These are phyloP conservation scores for Botrytis aclada DNA, from an alignment of 2,329 filamentous ascomycete genomes.

Conservation along the genomic window DNA sequence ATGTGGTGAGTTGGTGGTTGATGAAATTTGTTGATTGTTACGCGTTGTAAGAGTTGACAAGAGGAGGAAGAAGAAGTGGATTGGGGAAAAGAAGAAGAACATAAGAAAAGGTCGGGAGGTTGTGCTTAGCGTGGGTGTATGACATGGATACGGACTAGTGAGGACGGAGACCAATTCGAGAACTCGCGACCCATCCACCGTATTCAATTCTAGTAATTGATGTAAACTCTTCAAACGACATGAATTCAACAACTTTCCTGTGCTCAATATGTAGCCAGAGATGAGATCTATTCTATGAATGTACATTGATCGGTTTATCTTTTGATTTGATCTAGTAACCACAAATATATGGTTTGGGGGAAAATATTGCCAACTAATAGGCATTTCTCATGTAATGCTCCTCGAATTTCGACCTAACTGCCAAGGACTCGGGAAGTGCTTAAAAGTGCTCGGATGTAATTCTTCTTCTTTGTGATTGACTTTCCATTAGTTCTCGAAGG, in stretches of 20 bases:
- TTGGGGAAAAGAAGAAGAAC: slow-evolving; percentile 19
- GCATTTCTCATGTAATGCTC: slow-evolving; percentile 4
- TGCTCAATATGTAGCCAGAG: slow-evolving; percentile 59
- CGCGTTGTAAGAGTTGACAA: slow-evolving; percentile 34
- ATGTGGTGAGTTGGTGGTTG: slow-evolving; percentile 30
- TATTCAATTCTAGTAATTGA: neutral
- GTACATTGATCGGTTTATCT: slow-evolving; percentile 35
- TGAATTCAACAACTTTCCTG: slow-evolving; percentile 49
- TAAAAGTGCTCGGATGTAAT: neutral
- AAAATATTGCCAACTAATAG: slow-evolving; percentile 14
- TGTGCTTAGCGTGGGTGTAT: slow-evolving; percentile 33
- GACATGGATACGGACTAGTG: slow-evolving; percentile 16
- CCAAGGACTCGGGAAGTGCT: slow-evolving; percentile 3
- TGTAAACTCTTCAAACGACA: neutral
- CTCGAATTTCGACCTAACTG: slow-evolving; percentile 16
- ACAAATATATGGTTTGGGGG: neutral
- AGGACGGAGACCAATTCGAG: slow-evolving; percentile 18
- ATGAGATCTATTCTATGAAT: slow-evolving; percentile 42
- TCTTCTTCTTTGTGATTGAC: slow-evolving; percentile 7
- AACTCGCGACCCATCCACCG: slow-evolving; percentile 18
- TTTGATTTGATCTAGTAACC: slow-evolving; percentile 26
- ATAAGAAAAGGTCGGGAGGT: slow-evolving; percentile 17
- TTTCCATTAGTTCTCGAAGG: neutral
- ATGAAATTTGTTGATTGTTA: slow-evolving; percentile 28
- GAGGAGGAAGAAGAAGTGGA: slow-evolving; percentile 39